These are phyloP conservation scores for Bimuria novae-zelandiae DNA, from an alignment of 2,329 filamentous ascomycete genomes.

Conservation along the genomic window DNA sequence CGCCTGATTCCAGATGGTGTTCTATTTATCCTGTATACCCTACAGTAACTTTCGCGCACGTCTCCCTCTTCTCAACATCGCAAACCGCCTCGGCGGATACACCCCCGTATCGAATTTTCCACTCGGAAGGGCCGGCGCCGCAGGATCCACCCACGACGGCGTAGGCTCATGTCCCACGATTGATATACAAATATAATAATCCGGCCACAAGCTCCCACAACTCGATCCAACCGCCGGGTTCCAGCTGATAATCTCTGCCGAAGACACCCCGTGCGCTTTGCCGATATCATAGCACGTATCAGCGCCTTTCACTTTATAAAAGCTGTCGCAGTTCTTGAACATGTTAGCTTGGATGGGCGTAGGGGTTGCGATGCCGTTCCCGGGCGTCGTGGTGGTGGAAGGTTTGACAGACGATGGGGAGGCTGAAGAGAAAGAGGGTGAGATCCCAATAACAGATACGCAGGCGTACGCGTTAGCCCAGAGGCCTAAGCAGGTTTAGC, in stretches of 20 bases:
- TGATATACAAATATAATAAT: no score
- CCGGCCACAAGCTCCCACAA: conserved; percentile 7
- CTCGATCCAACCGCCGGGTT: conserved; percentile 5
- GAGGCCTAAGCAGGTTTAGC: background rate
- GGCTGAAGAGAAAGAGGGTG: background rate
- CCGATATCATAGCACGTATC: conserved; percentile 9
- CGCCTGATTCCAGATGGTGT: no score
- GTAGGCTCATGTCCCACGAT: no score
- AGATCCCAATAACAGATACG: background rate
- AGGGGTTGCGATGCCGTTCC: conserved; percentile 13
- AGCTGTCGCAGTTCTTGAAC: conserved; percentile 15
- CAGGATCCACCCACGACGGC: no score
- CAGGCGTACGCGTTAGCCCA: conserved; percentile 12
- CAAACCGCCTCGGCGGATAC: background rate
- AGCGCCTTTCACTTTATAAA: conserved; percentile 7
- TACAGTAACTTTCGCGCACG: background rate
- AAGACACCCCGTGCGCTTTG: background rate
- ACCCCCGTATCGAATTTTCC: background rate
- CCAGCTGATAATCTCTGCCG: conserved; percentile 7
- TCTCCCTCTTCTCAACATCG: background rate
- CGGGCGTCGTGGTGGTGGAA: conserved; percentile 7
- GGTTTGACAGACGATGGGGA: no score
- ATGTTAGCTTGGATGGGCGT: conserved; percentile 13
- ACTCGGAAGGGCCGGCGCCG: background rate
- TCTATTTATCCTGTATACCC: no score